These are phyloP conservation scores for Gastrodia elata DNA, from an alignment of 106 monocot species.

Conservation along the genomic window DNA sequence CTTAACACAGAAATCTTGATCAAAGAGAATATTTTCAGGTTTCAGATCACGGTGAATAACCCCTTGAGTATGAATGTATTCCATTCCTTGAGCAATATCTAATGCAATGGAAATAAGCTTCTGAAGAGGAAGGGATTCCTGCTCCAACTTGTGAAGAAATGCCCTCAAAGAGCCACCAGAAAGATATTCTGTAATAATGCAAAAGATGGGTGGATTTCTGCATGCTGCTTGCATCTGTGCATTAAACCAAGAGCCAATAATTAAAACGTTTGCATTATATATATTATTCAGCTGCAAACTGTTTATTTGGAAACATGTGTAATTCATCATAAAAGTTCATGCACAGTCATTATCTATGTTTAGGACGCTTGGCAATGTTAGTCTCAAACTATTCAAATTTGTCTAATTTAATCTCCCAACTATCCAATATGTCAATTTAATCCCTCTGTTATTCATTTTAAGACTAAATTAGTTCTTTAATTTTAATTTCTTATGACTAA, in stretches of 20 bases:
- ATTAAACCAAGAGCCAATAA: background rate
- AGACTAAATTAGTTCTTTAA: too few species aligned
- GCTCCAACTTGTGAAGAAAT: slow-evolving; percentile 35
- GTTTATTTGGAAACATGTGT: background rate
- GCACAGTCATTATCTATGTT: too few species aligned
- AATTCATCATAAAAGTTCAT: background rate
- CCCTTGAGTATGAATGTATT: slow-evolving; percentile 66
- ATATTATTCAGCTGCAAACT: background rate
- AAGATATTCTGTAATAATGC: slow-evolving; percentile 56
- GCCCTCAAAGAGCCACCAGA: slow-evolving; percentile 49
- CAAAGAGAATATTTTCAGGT: slow-evolving; percentile 66
- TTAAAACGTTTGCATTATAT: background rate
- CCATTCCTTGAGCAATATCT: slow-evolving; percentile 67
- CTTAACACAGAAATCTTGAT: slow-evolving; percentile 44
- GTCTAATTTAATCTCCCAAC: too few species aligned
- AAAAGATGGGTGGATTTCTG: slow-evolving; percentile 49
- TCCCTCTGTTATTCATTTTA: too few species aligned
- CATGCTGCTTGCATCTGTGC: slow-evolving; percentile 47
- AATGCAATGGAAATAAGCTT: slow-evolving; percentile 45
- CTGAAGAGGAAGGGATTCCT: slow-evolving; percentile 33
- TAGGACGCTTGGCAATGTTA: too few species aligned
- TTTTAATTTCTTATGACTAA: too few species aligned
- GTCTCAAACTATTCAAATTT: too few species aligned
- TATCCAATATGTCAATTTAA: too few species aligned
- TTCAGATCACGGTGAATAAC: slow-evolving; percentile 64